phyloP scores from a whole-genome alignment of 192 early-diverging fungal genomes.

The Dissophora ornata region DNA sequence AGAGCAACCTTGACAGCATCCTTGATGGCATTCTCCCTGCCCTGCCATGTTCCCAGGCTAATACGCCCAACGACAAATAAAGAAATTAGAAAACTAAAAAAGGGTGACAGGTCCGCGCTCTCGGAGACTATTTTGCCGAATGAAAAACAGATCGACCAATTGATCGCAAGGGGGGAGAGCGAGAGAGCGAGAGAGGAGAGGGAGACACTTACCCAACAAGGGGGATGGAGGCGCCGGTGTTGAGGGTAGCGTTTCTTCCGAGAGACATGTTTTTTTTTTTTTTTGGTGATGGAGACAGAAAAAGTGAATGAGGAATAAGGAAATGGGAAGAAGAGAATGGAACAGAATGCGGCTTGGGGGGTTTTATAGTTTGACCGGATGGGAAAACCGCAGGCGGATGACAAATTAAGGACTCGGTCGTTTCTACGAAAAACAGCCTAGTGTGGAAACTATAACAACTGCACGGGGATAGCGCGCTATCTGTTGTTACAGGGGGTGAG shows the following conservation, averaged over 20 bases:
- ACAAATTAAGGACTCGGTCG: no score
- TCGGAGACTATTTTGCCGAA: background rate
- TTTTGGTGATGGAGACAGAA: background rate
- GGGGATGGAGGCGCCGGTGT: slow-evolving; percentile 74
- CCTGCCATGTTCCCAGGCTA: slow-evolving; percentile 68
- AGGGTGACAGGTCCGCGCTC: background rate
- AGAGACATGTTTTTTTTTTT: slow-evolving; percentile 24
- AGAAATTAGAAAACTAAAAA: background rate
- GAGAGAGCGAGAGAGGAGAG: background rate
- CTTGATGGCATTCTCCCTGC: slow-evolving; percentile 62
- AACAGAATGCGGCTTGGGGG: no score
- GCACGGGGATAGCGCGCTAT: no score
- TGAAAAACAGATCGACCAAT: background rate
- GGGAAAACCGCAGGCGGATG: no score
- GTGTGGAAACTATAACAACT: no score
- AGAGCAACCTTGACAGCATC: slow-evolving; percentile 74
- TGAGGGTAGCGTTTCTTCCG: slow-evolving; percentile 62
- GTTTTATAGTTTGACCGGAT: no score
- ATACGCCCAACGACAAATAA: background rate
- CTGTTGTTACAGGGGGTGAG: no score
- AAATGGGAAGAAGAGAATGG: background rate
- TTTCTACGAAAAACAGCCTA: no score
- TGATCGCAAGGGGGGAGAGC: background rate
- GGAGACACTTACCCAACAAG: slow-evolving; percentile 59
- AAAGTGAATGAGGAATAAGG: background rate